phyloP scores from a whole-genome alignment of 139 green algal species.

The Closterium sp. region DNA sequence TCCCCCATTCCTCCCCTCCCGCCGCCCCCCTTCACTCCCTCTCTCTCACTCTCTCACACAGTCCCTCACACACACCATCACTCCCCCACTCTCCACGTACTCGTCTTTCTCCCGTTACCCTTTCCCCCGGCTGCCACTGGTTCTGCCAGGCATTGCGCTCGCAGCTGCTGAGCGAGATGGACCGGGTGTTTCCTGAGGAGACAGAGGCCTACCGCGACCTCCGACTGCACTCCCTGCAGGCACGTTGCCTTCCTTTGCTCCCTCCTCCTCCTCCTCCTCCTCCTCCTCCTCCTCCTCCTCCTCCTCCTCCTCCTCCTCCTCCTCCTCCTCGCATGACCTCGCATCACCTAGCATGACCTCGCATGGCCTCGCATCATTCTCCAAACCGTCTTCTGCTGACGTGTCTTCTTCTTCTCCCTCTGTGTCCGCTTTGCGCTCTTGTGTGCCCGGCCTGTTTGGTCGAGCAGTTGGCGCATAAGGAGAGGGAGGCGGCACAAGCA shows the following conservation, averaged over 20 bases:
- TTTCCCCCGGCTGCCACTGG: not conserved
- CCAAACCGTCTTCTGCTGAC: too few relatives aligned
- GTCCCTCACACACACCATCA: too few relatives aligned
- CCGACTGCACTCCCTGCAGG: not conserved
- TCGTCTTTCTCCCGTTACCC: not conserved
- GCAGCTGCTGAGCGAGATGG: not conserved
- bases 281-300: too few relatives aligned
- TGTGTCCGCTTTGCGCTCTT: not conserved
- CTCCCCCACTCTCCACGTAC: not conserved
- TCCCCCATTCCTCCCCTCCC: too few relatives aligned
- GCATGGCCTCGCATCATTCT: too few relatives aligned
- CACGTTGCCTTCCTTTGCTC: not conserved
- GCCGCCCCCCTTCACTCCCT: too few relatives aligned
- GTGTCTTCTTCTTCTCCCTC: not conserved
- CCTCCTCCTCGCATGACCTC: too few relatives aligned
- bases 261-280: too few relatives aligned
- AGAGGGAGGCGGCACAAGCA: not conserved
- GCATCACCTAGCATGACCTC: too few relatives aligned
- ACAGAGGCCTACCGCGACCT: slow-evolving; percentile 4
- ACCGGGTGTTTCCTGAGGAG: not conserved
- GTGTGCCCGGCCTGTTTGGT: not conserved
- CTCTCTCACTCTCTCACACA: too few relatives aligned
- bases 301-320: too few relatives aligned
- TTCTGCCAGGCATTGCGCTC: not conserved
- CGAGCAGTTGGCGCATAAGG: not conserved